Percentiles rank a stretch among this genome's conserved stretches.
These are phyloP conservation scores for Melanogaster broomeanus DNA, from an alignment of 768 basidiomycete species.

Conservation along the genomic window DNA sequence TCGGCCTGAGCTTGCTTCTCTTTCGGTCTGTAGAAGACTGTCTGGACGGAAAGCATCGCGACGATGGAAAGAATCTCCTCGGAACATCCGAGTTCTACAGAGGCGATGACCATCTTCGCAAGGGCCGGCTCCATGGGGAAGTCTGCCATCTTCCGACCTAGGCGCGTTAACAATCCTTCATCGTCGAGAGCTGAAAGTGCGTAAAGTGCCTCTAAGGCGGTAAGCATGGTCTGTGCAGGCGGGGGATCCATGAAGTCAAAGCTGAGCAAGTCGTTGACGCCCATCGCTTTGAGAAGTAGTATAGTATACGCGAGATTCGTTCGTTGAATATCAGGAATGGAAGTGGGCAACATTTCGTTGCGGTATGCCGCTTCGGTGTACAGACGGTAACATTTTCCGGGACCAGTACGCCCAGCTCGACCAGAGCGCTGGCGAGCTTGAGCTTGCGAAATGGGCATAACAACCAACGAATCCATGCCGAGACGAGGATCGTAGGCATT, in stretches of 20 bases:
- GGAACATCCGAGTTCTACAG: slow-evolving; percentile 95
- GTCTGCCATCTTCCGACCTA: slow-evolving; percentile 99
- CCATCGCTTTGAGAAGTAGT: slow-evolving; percentile 97
- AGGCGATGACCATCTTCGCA: slow-evolving; percentile 98
- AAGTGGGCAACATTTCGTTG: slow-evolving; percentile 98
- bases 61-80: slow-evolving; percentile 97
- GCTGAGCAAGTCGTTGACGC: slow-evolving; percentile 94
- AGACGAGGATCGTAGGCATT: slow-evolving; percentile 97
- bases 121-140: slow-evolving; percentile 97
- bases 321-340: slow-evolving; percentile 97
- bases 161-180: slow-evolving; percentile 89
- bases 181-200: slow-evolving; percentile 96
- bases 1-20: slow-evolving; percentile 99
- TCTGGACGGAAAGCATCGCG: slow-evolving; percentile 96
- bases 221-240: slow-evolving; percentile 94
- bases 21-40: slow-evolving; percentile 98
- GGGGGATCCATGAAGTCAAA: slow-evolving; percentile 99
- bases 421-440: slow-evolving; percentile 95
- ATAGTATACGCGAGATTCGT: slow-evolving; percentile 93
- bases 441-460: slow-evolving; percentile 98
- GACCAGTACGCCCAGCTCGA: slow-evolving; percentile 96
- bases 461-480: slow-evolving; percentile 98
- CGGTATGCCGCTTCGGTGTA: slow-evolving; percentile 98
- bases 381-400: slow-evolving; percentile 96
- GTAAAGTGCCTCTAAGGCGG: slow-evolving; percentile 91